Base-by-base conservation (phyloP, 306 rosid genomes). In the Cucurbita argyrosperma region DNA sequence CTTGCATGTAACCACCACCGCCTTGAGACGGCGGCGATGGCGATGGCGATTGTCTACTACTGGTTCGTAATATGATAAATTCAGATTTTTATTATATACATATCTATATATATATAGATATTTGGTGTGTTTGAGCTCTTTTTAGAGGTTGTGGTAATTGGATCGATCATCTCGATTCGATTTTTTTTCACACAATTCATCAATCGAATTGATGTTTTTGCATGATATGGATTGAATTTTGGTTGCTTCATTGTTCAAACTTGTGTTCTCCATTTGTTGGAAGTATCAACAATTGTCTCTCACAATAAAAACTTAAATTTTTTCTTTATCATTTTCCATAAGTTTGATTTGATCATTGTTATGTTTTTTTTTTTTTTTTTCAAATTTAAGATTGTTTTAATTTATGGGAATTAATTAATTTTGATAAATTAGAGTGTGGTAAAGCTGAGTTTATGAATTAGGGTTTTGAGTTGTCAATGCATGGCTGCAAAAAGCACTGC, bases 391-490 rank as follows among this genome's bases (percentile, higher is more conserved):
- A 38, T 61, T 13, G 46, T 13, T 12, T 60, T 10, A 6, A 57
- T 57, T 58, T 23, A 35, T 62, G 71, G 37, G 1, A 65, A 8
- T 40, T 18, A 63, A 63, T 37, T 14, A 5, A 7, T 5, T 7
- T 0, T 10, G 12, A 4, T 47, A 8, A 19, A 18, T 59, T 59
- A 10, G 50, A 42, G 0, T 57, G 30, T 62, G 69, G 16, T 37
- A 13, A 62, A 39, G 47, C 10, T 39, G 10, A 18, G 49, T 38
- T 11, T 40, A 16, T 5, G 47, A 10, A 64, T 64, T 66, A 66
- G 72, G 72, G 72, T 66, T 66, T 66, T 43, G 72, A 66, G 14
- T 66, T 19, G 37, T 42, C n/a, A 43, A 19, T 66, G 72, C 72
- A 64, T 64, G 70, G 70, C 70, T 39, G 70, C 51, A 39, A 6